Evolutionary conservation across 2,329 filamentous ascomycete genomes (phyloP).

Genomic region (Xylariaceae sp.): DNA sequence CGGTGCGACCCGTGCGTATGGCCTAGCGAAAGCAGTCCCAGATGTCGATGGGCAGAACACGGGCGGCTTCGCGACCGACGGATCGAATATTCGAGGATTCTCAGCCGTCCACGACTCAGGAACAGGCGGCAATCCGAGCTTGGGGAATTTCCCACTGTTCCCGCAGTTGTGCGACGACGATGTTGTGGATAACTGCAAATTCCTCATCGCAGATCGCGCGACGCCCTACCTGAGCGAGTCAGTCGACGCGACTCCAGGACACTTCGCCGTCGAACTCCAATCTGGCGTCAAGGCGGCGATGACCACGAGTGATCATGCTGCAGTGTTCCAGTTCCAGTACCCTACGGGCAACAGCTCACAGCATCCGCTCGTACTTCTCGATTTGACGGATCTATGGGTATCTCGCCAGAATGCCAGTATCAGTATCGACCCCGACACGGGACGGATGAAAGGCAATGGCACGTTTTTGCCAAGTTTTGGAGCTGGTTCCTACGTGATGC

Average conservation of each 20-base stretch:
- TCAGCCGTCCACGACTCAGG: slow-evolving; percentile 43
- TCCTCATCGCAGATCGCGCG: slow-evolving; percentile 44
- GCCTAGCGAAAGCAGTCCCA: slow-evolving; percentile 53
- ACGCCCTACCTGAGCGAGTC: slow-evolving; percentile 37
- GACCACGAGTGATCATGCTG: slow-evolving; percentile 57
- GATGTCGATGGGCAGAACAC: slow-evolving; percentile 46
- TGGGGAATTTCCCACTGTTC: slow-evolving; percentile 46
- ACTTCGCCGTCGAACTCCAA: slow-evolving; percentile 54
- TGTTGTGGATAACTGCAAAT: slow-evolving; percentile 54
- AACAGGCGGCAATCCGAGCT: slow-evolving; percentile 41
- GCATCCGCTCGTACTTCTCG: slow-evolving; percentile 53
- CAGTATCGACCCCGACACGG: slow-evolving; percentile 45
- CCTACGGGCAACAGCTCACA: slow-evolving; percentile 27
- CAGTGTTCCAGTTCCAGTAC: slow-evolving; percentile 59
- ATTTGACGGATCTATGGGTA: slow-evolving; percentile 57
- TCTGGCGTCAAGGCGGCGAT: slow-evolving; percentile 54
- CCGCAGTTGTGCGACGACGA: slow-evolving; percentile 41
- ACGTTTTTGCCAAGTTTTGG: slow-evolving; percentile 60
- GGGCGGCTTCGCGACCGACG: slow-evolving; percentile 44
- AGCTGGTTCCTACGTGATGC: slow-evolving; percentile 51
- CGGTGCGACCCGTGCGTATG: slow-evolving; percentile 52
- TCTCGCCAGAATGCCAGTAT: slow-evolving; percentile 47
- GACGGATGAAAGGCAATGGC: slow-evolving; percentile 54
- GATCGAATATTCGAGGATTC: slow-evolving; percentile 47
- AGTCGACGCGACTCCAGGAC: slow-evolving; percentile 48